Evolutionary conservation across 1,284 basidiomycete genomes (phyloP).

Genomic region (Moesziomyces globuligerus): DNA sequence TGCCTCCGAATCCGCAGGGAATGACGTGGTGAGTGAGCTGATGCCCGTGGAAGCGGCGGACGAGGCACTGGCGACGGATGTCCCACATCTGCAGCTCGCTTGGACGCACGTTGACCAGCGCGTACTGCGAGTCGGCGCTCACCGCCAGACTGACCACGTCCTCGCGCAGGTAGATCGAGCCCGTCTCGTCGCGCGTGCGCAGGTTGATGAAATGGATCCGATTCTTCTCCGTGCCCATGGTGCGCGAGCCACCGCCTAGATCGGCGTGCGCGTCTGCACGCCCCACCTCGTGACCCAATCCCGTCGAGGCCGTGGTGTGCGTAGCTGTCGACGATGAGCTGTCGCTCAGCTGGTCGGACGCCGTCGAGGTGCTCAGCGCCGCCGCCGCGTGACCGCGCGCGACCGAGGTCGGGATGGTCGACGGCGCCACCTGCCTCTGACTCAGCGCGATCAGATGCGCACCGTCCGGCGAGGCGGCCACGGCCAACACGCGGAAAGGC

Average conservation of each 20-base stretch:
- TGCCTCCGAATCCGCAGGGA: slow-evolving; percentile 92
- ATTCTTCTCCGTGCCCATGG: slow-evolving; percentile 68
- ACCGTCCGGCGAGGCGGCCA: slow-evolving; percentile 86
- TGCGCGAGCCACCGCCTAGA: slow-evolving; percentile 67
- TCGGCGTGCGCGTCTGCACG: slow-evolving; percentile 17
- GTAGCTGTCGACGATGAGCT: slow-evolving; percentile 19
- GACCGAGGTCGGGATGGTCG: slow-evolving; percentile 8
- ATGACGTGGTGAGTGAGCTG: slow-evolving; percentile 75
- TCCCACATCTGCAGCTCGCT: slow-evolving; percentile 86
- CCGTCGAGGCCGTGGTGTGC: slow-evolving; percentile 15
- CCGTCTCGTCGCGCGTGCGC: slow-evolving; percentile 69
- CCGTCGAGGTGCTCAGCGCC: slow-evolving; percentile 28
- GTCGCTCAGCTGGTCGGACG: slow-evolving; percentile 35
- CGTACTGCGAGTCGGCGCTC: slow-evolving; percentile 85
- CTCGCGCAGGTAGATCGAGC: slow-evolving; percentile 72
- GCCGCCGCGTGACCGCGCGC: slow-evolving; percentile 17
- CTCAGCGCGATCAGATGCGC: slow-evolving; percentile 82
- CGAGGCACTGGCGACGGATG: slow-evolving; percentile 74
- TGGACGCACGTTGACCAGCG: slow-evolving; percentile 79
- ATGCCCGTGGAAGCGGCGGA: slow-evolving; percentile 69
- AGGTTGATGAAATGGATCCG: slow-evolving; percentile 81
- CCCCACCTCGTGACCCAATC: slow-evolving; percentile 19
- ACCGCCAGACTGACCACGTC: slow-evolving; percentile 78
- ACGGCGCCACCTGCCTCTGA: slow-evolving; percentile 26
- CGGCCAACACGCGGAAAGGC: slow-evolving; percentile 87